These are phyloP conservation scores for Tolypocladium cylindrosporum DNA, from an alignment of 2,329 filamentous ascomycete genomes.

Conservation along the genomic window DNA sequence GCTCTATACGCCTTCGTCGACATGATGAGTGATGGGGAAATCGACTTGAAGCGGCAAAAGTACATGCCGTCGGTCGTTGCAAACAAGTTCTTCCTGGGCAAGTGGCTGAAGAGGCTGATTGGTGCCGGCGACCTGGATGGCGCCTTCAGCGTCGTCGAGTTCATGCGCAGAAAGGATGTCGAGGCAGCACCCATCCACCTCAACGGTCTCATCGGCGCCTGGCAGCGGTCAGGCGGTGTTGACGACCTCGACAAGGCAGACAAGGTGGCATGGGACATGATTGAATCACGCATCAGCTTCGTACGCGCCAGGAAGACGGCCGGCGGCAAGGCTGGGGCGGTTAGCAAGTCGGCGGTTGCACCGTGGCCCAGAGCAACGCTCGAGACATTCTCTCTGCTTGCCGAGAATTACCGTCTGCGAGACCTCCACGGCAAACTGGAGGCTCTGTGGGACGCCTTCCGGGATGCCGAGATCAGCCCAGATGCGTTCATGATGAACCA, in stretches of 20 bases:
- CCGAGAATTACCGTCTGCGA: constrained; percentile 60
- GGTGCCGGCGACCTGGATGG: constrained; percentile 61
- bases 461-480: constrained; percentile 52
- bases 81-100: constrained; percentile 78
- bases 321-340: neutral
- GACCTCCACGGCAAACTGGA: constrained; percentile 47
- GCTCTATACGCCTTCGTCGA: constrained; percentile 75
- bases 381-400: constrained; percentile 69
- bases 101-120: constrained; percentile 80
- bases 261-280: constrained; percentile 65
- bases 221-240: constrained; percentile 53
- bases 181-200: constrained; percentile 64
- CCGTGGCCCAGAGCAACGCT: constrained; percentile 51
- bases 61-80: constrained; percentile 38
- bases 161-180: constrained; percentile 64
- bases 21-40: constrained; percentile 64
- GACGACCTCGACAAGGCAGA: constrained; percentile 53
- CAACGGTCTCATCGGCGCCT: constrained; percentile 73
- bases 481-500: constrained; percentile 75
- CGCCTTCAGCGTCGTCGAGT: constrained; percentile 60
- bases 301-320: constrained; percentile 35
- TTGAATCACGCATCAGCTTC: constrained; percentile 54
- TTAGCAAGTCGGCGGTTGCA: neutral
- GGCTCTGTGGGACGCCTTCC: constrained; percentile 52
- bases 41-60: constrained; percentile 35